Conservation (phyloP, 768 basidiomycete genomes). For the Pisolithus sp. region DNA sequence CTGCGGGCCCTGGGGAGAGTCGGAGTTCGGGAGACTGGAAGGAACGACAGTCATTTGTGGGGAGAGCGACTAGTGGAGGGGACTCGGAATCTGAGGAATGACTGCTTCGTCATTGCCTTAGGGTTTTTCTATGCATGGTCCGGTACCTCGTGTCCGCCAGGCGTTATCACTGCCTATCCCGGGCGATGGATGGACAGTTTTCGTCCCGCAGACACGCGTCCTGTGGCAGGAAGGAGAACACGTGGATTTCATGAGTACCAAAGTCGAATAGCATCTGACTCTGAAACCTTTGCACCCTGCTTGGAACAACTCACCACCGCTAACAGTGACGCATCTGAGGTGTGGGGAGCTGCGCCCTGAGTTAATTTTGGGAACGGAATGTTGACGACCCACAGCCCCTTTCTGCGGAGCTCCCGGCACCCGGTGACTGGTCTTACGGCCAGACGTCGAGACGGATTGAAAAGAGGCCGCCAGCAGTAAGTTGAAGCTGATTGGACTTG, state of each 20-base stretch:
- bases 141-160: constrained; percentile 27
- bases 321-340: too few relatives aligned
- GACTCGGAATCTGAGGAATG: not conserved
- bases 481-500: too few relatives aligned
- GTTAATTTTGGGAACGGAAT: too few relatives aligned
- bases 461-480: too few relatives aligned
- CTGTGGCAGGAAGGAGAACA: constrained; percentile 10
- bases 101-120: not conserved
- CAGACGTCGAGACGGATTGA: too few relatives aligned
- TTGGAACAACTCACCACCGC: too few relatives aligned
- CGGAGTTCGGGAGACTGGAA: constrained; percentile 7
- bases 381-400: too few relatives aligned
- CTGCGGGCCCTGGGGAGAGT: constrained; percentile 11
- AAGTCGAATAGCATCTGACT: not conserved
- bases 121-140: constrained; percentile 24
- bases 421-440: too few relatives aligned
- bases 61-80: constrained; percentile 4
- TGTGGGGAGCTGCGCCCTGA: too few relatives aligned
- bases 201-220: constrained; percentile 10
- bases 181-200: constrained; percentile 4
- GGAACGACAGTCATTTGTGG: constrained; percentile 20
- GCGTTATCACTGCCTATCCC: constrained; percentile 27
- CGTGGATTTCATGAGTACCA: constrained; percentile 15
- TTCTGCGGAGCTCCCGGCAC: too few relatives aligned
- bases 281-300: not conserved